These are phyloP conservation scores for Aspergillus viridinutans DNA, from an alignment of 2,329 filamentous ascomycete species.

Conservation along the genomic window DNA sequence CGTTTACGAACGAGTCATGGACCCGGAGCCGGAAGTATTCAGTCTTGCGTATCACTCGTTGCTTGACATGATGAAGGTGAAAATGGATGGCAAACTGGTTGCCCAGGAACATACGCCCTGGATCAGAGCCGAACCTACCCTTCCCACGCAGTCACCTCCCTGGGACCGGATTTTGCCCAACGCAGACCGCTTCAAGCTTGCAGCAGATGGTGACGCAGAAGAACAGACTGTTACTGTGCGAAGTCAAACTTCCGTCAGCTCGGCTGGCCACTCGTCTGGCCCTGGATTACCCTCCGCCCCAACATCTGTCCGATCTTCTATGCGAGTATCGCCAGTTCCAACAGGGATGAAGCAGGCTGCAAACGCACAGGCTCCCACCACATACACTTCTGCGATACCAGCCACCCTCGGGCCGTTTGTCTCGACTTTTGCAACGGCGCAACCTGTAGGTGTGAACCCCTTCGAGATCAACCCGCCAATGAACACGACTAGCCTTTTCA, in stretches of 20 bases:
- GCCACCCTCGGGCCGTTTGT: neutral
- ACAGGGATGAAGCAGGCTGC: neutral
- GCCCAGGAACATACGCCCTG: slow-evolving; percentile 8
- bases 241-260: neutral
- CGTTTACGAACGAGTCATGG: slow-evolving; percentile 33
- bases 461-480: neutral
- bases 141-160: neutral
- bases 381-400: neutral
- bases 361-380: neutral
- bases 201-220: neutral
- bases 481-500: neutral
- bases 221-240: neutral
- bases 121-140: neutral
- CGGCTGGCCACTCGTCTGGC: neutral
- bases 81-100: slow-evolving; percentile 1
- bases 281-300: neutral
- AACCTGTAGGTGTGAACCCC: neutral
- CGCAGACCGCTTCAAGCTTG: slow-evolving; percentile 2
- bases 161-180: slow-evolving; percentile 2
- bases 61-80: slow-evolving; percentile 7
- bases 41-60: slow-evolving; percentile 10
- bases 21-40: slow-evolving; percentile 19
- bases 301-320: neutral
- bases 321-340: neutral
- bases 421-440: neutral